A percentile compares a stretch with the other conserved stretches of the same genome.
These are phyloP conservation scores for Ophiostoma himal-ulmi DNA, from an alignment of 2,329 filamentous ascomycete genomes.

Conservation along the genomic window DNA sequence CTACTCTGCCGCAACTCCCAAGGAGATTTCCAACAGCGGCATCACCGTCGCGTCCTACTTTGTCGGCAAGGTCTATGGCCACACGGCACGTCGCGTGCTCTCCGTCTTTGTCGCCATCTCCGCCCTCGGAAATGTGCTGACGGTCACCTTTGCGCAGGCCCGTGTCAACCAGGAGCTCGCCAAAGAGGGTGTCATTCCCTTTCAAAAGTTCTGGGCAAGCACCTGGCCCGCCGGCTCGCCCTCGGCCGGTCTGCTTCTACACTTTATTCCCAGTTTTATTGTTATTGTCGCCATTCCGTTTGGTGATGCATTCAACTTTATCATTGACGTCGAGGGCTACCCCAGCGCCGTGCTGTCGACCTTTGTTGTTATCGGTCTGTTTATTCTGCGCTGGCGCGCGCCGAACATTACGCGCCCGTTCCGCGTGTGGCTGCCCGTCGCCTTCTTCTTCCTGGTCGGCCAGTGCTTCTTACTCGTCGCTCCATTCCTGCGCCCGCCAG, in stretches of 20 bases:
- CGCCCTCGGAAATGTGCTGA: constrained; percentile 57
- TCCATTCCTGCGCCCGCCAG: constrained; percentile 43
- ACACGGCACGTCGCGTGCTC: constrained; percentile 51
- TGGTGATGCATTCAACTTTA: constrained; percentile 58
- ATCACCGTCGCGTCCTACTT: constrained; percentile 57
- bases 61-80: constrained; percentile 57
- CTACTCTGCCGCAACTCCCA: constrained; percentile 56
- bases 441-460: constrained; percentile 39
- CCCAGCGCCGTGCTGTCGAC: constrained; percentile 49
- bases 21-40: constrained; percentile 51
- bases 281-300: constrained; percentile 35
- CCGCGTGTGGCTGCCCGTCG: constrained; percentile 48
- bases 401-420: constrained; percentile 49
- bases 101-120: constrained; percentile 56
- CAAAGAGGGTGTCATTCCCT: constrained; percentile 59
- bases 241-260: constrained; percentile 54
- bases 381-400: constrained; percentile 33
- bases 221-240: constrained; percentile 63
- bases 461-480: constrained; percentile 39
- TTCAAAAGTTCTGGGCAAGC: constrained; percentile 55
- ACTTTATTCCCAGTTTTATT: constrained; percentile 60
- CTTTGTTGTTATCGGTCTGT: constrained; percentile 44
- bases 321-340: constrained; percentile 41
- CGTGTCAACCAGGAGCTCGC: constrained; percentile 64
- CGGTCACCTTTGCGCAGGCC: constrained; percentile 61